Percentiles rank a stretch among this genome's conserved stretches.
Conservation (phyloP, 2,329 filamentous ascomycete genomes). For the Fusarium lateritium region DNA sequence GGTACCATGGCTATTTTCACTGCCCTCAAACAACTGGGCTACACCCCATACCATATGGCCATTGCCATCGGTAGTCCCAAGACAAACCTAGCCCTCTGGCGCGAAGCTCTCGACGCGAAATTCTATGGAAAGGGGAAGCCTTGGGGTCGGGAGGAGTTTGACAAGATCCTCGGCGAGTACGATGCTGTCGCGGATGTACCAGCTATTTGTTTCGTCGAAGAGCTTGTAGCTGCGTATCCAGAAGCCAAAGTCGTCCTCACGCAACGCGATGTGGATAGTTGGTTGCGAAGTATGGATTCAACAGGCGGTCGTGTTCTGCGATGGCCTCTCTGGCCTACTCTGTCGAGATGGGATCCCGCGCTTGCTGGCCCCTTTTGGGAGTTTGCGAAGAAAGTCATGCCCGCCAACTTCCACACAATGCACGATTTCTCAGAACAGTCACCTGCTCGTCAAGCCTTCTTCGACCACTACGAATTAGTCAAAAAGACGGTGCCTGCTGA, state of each 20-base stretch:
- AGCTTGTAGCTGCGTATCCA: constrained; percentile 37
- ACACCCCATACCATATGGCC: constrained; percentile 35
- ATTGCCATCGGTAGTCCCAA: constrained; percentile 18
- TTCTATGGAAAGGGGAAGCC: constrained; percentile 28
- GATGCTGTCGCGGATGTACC: constrained; percentile 33
- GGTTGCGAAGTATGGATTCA: constrained; percentile 35
- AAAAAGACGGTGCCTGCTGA: constrained; percentile 9
- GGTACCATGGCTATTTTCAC: constrained; percentile 16
- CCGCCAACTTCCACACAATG: constrained; percentile 18
- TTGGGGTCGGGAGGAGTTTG: constrained; percentile 38
- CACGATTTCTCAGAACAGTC: constrained; percentile 28
- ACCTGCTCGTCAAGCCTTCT: constrained; percentile 17
- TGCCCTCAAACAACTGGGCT: constrained; percentile 30
- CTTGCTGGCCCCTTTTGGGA: constrained; percentile 32
- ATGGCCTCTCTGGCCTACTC: constrained; percentile 40
- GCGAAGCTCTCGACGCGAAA: constrained; percentile 41
- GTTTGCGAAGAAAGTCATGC: constrained; percentile 31
- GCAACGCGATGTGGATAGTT: constrained; percentile 23
- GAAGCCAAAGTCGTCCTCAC: constrained; percentile 37
- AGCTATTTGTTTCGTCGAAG: constrained; percentile 34
- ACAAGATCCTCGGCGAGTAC: constrained; percentile 30
- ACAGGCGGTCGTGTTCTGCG: constrained; percentile 22
- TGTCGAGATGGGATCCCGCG: constrained; percentile 19
- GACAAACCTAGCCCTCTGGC: constrained; percentile 31
- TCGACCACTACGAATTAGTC: constrained; percentile 21